Evolutionary conservation across 2,329 filamentous ascomycete species (phyloP).

Genomic region (Penicillium sp.): DNA sequence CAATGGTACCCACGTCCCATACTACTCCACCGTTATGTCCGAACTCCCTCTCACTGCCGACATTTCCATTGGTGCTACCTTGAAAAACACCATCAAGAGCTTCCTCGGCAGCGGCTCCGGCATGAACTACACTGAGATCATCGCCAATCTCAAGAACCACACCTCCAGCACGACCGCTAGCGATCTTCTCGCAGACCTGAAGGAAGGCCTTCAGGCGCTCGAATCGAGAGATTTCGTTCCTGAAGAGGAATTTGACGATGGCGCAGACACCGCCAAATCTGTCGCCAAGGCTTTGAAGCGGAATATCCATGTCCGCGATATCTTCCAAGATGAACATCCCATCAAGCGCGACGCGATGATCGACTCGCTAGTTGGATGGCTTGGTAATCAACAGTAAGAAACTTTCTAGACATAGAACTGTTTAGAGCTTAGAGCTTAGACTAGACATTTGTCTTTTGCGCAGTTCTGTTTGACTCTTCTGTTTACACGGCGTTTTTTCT

Average conservation of each 20-base stretch:
- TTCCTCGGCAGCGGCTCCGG: conserved; percentile 17
- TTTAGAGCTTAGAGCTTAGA: not conserved
- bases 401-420: not conserved
- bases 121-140: conserved; percentile 15
- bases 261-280: not conserved
- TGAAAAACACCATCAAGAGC: conserved; percentile 33
- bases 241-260: not conserved
- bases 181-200: not conserved
- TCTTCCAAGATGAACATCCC: conserved; percentile 11
- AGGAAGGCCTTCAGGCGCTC: not conserved
- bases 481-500: not conserved
- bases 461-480: not conserved
- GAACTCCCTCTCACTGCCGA: conserved; percentile 31
- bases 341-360: conserved; percentile 18
- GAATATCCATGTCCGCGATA: conserved; percentile 10
- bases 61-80: conserved; percentile 25
- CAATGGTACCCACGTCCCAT: conserved; percentile 33
- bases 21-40: conserved; percentile 37
- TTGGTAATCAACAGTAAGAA: conserved; percentile 1
- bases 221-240: not conserved
- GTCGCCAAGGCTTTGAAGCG: conserved; percentile 13
- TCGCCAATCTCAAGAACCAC: conserved; percentile 5
- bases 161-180: not conserved
- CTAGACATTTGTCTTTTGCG: not conserved
- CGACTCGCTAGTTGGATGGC: conserved; percentile 11